Evolutionary conservation across 2,329 filamentous ascomycete species (phyloP).

Genomic region (Talaromyces funiculosus): DNA sequence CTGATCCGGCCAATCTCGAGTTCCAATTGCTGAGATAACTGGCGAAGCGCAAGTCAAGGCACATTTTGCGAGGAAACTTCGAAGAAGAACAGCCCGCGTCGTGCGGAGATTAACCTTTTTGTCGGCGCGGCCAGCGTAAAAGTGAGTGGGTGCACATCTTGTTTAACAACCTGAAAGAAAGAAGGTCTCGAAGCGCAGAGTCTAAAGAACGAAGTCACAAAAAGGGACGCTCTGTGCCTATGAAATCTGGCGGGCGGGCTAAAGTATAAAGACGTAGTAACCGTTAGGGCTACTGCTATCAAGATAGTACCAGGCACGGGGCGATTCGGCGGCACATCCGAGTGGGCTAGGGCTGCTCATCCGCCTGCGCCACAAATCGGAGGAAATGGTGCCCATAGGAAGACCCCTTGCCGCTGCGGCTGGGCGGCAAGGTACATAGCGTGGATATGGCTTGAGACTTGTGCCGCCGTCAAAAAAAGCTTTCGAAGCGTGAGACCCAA

Average conservation of each 20-base stretch:
- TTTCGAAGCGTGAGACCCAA: conserved; percentile 13
- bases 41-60: conserved; percentile 1
- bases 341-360: conserved; percentile 4
- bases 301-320: conserved; percentile 14
- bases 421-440: conserved; percentile 16
- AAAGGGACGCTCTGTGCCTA: conserved; percentile 13
- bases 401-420: conserved; percentile 15
- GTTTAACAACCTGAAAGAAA: neutral
- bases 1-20: conserved; percentile 3
- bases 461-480: conserved; percentile 9
- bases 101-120: conserved; percentile 10
- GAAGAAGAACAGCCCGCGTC: neutral
- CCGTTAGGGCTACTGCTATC: conserved; percentile 9
- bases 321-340: conserved; percentile 15
- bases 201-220: conserved; percentile 3
- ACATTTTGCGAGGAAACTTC: neutral
- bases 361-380: conserved; percentile 11
- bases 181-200: conserved; percentile 2
- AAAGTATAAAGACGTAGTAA: neutral
- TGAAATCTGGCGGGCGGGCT: neutral
- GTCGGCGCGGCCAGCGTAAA: conserved; percentile 8
- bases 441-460: conserved; percentile 7
- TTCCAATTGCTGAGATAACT: neutral
- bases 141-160: conserved; percentile 7
- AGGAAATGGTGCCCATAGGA: neutral